Evolutionary conservation across 441 rosid genomes (phyloP), one percentile per base, ranked within the genome.

Genomic region (Pelargonium fulgidum): DNA sequence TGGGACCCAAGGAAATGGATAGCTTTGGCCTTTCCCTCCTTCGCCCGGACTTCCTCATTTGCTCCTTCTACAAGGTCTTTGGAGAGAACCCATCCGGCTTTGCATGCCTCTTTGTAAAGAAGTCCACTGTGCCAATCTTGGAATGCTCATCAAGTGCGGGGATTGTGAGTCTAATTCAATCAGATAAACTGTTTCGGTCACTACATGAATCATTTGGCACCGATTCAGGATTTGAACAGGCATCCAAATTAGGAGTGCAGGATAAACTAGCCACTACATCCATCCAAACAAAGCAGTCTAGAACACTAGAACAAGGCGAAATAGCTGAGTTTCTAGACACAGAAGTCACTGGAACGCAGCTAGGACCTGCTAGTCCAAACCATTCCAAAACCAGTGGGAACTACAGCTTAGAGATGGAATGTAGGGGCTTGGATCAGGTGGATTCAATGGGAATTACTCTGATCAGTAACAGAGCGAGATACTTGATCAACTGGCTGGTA

Each of bases 41-140:
- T 73, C 90, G 83, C 4, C 97, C 98, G 0, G 97, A 93, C 64
- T 91, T 93, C 81, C 84, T 93, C 69, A 79, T 89, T 62, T 89
- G 90, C 65, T 91, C 97, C 1, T 89, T 91, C 82, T 93, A 88
- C 86, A 91, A 93, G 71, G 86, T 91, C 50, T 93, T 91, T 56
- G 97, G 97, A 44, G 96, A 87, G 72, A 91, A 90, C 77, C 91
- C 97, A 61, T 91, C 97, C 0, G 97, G 98, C 66, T 93, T 91
- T 62, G 97, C 94, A 20, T 93, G 98, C 84, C 85, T 93, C 70
- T 85, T 93, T 70, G 94, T 88, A 47, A 93, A 93, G 80, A 93
- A 84, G 83, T 85, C 97, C 0, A 81, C 84, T 10, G 68, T 85
- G 58, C 68, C 88, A 2, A 12, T 84, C 72, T 77, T 93, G 68